Base-by-base conservation (phyloP, 2,329 filamentous ascomycete genomes). In the Myriosclerotinia curreyana region DNA sequence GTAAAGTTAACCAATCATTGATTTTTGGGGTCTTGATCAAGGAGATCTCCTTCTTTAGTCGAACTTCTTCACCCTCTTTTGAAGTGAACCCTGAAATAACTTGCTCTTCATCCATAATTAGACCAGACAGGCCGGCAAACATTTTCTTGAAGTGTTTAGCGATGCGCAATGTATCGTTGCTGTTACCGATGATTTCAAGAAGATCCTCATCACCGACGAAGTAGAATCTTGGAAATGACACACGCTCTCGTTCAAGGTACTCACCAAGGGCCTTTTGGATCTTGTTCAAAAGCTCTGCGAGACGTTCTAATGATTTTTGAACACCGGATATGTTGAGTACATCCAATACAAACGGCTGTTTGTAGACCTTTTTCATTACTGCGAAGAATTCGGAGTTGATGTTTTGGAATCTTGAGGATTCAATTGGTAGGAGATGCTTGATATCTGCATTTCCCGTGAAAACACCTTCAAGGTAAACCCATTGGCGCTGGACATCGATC, bases 111-210 rank as follows among this genome's bases (percentile, higher is more conserved):
- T 96, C 92, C 81, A 97, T 94, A 50, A 93, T 81, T 44, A 99
- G 83, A 4, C 95, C 95, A 5, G 89, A 94, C 55, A 99, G 82
- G 67, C 95, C 95, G 68, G 96, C 95, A 81, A 99, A 99, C 95
- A 99, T 99, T 82, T 99, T 99, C 76, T 96, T 94, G 81, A 99
- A 92, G 79, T 99, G 96, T 76, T 99, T 99, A 49, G 95, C 92
- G 70, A 99, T 96, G 62, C 95, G 92, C 66, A 95, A 80, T 12
- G 94, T 96, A 74, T 99, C 95, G 73, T 97, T 97, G 79, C 94
- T 98, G 77, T 99, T 99, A 75, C 95, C 95, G 69, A 99, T 99
- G 79, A 99, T 99, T 77, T 99, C 95, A 31, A 99, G 83, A 64
- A 99, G 80, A 77, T 99, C 95, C 75, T 99, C 96, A 73, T 99